A percentile compares a stretch with the other conserved stretches of the same genome.
These are phyloP conservation scores for Hypoxylon rubiginosum DNA, from an alignment of 2,329 filamentous ascomycete genomes.

Conservation along the genomic window DNA sequence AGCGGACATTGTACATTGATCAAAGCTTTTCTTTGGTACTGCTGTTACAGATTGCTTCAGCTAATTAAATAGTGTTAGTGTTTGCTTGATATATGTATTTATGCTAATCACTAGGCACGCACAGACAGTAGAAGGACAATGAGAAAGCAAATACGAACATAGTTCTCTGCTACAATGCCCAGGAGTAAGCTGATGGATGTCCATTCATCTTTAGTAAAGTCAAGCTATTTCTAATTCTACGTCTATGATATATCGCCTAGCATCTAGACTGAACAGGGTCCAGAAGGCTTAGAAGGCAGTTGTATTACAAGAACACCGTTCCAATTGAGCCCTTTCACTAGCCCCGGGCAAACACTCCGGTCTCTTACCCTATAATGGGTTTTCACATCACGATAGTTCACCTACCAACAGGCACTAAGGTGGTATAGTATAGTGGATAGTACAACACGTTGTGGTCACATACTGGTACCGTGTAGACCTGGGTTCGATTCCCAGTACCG, in stretches of 20 bases:
- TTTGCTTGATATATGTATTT: background rate
- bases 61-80: background rate
- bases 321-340: background rate
- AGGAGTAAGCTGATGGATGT: background rate
- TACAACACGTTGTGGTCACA: slow-evolving; percentile 40
- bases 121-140: background rate
- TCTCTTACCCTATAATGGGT: background rate
- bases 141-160: background rate
- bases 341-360: background rate
- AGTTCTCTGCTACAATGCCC: background rate
- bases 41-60: background rate
- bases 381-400: background rate
- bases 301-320: too few relatives aligned
- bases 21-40: too few relatives aligned
- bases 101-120: background rate
- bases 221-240: background rate
- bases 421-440: slow-evolving; percentile 42
- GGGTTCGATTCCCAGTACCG: slow-evolving; percentile 41
- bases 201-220: background rate
- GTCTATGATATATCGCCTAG: background rate
- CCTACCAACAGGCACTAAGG: background rate
- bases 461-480: slow-evolving; percentile 38
- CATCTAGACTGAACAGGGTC: background rate
- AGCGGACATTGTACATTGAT: too few relatives aligned
- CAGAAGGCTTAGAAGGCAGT: too few relatives aligned